Percentiles rank a stretch among this genome's conserved stretches.
These are phyloP conservation scores for Lodderomyces margitis DNA, from an alignment of 1,139 yeast species.

Conservation along the genomic window DNA sequence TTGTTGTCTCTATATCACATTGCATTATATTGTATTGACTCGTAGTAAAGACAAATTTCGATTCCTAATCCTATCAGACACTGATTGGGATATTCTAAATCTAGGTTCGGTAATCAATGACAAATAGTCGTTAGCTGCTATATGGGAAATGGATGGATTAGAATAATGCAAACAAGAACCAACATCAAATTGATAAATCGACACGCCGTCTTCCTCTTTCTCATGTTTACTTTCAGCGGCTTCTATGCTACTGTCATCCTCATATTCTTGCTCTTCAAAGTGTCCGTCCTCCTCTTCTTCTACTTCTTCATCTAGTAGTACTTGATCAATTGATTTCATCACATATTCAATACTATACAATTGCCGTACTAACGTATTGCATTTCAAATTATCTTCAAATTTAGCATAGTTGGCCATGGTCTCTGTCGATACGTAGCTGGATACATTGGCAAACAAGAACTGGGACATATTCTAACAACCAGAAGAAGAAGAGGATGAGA, in stretches of 20 bases:
- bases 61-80: background rate
- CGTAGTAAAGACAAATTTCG: conserved; percentile 1
- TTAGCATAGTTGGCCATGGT: background rate
- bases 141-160: background rate
- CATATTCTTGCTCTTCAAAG: background rate
- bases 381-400: background rate
- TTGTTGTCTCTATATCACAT: too few relatives aligned
- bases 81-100: conserved; percentile 1
- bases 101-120: background rate
- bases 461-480: background rate
- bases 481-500: too few relatives aligned
- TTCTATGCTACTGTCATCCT: background rate
- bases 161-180: background rate
- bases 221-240: background rate
- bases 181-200: background rate
- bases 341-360: background rate
- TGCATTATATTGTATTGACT: conserved; percentile 7
- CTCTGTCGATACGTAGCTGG: background rate
- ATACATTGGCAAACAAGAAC: background rate
- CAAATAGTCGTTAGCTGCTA: too few relatives aligned
- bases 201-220: background rate
- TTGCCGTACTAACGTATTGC: background rate
- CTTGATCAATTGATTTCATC: background rate
- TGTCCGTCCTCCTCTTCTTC: background rate
- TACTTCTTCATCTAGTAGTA: background rate